phyloP scores from a whole-genome alignment of 23 red algal genomes.

The Chondrus crispus region DNA sequence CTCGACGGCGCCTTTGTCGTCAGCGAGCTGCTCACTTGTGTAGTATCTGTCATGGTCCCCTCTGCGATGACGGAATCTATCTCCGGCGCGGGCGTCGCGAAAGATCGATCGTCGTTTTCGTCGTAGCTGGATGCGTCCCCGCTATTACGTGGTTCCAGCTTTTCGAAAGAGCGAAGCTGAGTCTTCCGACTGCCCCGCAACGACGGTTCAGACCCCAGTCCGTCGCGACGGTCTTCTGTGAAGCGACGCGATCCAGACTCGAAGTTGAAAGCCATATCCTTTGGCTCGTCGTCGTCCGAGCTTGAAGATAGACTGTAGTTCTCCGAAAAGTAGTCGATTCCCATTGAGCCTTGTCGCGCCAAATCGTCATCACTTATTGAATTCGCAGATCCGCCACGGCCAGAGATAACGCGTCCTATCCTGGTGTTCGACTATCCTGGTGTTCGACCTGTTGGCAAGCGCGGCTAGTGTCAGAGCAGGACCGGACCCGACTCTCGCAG shows the following conservation, averaged over 20 bases:
- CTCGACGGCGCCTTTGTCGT: no score
- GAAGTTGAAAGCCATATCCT: background rate
- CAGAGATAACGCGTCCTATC: no score
- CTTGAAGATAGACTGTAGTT: conserved; percentile 14
- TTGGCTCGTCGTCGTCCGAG: background rate
- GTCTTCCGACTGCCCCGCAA: background rate
- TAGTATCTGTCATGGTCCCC: background rate
- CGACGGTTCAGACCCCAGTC: background rate
- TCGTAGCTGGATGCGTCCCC: no score
- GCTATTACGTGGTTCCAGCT: no score
- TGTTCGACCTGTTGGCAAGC: no score
- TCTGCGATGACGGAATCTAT: background rate
- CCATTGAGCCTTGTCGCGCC: background rate
- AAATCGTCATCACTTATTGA: no score
- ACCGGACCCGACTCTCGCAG: no score
- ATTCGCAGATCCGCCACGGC: no score
- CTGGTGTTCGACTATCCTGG: no score
- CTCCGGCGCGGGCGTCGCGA: background rate
- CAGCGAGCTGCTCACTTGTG: no score
- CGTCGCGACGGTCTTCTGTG: conserved; percentile 27
- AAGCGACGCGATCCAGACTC: conserved; percentile 21
- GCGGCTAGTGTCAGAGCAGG: no score
- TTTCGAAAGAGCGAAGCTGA: background rate
- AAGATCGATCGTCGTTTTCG: no score
- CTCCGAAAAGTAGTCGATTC: conserved; percentile 41